phyloP scores from a whole-genome alignment of 2,329 filamentous ascomycete genomes.

The Trichophyton simii region DNA sequence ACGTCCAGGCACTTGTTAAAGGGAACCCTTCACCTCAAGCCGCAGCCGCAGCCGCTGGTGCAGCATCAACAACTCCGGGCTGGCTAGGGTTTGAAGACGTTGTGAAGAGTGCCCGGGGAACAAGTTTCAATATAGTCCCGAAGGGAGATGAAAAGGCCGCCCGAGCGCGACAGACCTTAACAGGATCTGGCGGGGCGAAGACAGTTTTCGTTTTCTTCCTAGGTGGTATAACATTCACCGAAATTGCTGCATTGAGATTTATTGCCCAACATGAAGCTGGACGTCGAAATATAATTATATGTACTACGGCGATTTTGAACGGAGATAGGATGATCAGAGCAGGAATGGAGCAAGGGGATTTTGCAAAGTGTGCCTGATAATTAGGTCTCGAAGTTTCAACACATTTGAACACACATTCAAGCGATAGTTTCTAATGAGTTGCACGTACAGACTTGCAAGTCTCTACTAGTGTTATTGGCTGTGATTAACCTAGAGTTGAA shows the following conservation, averaged over 20 bases:
- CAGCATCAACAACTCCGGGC: conserved; percentile 54
- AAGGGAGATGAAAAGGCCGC: conserved; percentile 87
- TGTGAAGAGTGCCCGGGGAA: conserved; percentile 72
- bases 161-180: conserved; percentile 70
- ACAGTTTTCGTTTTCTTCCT: conserved; percentile 93
- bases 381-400: neutral
- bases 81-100: conserved; percentile 92
- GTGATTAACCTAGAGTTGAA: neutral
- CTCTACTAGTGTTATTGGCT: neutral
- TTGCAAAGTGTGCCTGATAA: conserved; percentile 18
- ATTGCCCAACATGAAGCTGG: conserved; percentile 73
- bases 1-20: conserved; percentile 58
- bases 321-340: conserved; percentile 81
- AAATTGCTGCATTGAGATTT: conserved; percentile 87
- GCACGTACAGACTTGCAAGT: too few species aligned
- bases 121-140: conserved; percentile 84
- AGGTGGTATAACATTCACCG: conserved; percentile 91
- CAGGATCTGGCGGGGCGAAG: conserved; percentile 62
- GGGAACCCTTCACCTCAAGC: conserved; percentile 44
- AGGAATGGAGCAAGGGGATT: conserved; percentile 60
- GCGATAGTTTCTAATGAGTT: too few species aligned
- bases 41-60: conserved; percentile 28
- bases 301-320: conserved; percentile 81
- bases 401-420: neutral
- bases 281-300: conserved; percentile 75